Evolutionary conservation across 306 rosid species (phyloP).

Genomic region (Begonia fuchsioides): DNA sequence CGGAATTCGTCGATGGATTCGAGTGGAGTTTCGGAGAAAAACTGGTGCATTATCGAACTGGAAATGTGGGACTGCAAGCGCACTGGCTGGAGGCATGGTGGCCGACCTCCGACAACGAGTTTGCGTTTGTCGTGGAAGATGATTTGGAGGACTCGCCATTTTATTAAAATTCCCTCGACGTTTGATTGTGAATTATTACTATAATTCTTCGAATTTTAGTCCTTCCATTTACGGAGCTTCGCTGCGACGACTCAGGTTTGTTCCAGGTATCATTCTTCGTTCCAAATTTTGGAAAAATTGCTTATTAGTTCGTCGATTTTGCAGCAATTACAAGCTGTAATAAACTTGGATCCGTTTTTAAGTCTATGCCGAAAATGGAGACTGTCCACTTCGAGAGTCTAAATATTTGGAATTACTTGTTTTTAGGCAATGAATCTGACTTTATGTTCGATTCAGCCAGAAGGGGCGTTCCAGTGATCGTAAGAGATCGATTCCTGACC

Average conservation of each 20-base stretch:
- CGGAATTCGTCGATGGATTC: conserved; percentile 54
- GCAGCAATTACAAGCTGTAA: conserved; percentile 26
- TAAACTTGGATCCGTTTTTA: conserved; percentile 55
- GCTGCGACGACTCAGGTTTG: conserved; percentile 92
- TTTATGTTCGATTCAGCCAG: conserved; percentile 58
- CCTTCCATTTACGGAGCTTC: conserved; percentile 76
- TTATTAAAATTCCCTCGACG: conserved; percentile 57
- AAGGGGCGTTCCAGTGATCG: conserved; percentile 67
- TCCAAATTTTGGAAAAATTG: not conserved
- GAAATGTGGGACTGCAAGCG: conserved; percentile 76
- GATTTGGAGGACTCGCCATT: conserved; percentile 84
- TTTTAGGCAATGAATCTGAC: conserved; percentile 47
- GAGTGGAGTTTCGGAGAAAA: conserved; percentile 74
- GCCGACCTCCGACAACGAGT: conserved; percentile 72
- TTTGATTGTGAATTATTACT: conserved; percentile 62
- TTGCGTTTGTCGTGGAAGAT: conserved; percentile 74
- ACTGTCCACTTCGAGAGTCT: conserved; percentile 65
- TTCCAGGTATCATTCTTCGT: conserved; percentile 66
- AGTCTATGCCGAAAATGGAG: conserved; percentile 26
- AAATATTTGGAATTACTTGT: conserved; percentile 45
- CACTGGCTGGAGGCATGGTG: conserved; percentile 99
- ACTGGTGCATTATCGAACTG: conserved; percentile 60
- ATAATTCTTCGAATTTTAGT: conserved; percentile 53
- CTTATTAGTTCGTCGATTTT: too few species aligned
- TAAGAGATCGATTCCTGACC: conserved; percentile 35